phyloP scores from a whole-genome alignment of 208 protist genomes.

The Crithidia sp. region DNA sequence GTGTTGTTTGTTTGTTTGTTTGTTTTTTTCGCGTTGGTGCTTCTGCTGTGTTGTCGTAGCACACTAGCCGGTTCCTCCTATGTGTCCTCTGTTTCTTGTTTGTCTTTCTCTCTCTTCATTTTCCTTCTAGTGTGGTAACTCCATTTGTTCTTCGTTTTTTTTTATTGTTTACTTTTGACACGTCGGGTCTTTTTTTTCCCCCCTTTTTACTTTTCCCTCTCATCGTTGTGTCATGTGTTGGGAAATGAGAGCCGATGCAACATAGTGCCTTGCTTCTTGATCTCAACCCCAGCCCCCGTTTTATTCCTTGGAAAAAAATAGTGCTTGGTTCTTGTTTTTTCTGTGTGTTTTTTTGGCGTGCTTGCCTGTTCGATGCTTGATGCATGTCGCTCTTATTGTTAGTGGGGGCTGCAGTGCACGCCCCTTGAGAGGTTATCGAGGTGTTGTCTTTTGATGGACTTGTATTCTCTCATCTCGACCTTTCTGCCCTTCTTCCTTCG shows the following conservation, averaged over 20 bases:
- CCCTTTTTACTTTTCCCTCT: background rate
- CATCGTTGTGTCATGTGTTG: background rate
- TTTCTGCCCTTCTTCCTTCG: too few relatives aligned
- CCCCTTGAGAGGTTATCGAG: background rate
- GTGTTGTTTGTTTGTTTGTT: too few relatives aligned
- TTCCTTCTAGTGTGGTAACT: too few relatives aligned
- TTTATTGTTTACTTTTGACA: background rate
- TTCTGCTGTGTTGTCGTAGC: too few relatives aligned
- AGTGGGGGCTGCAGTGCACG: too few relatives aligned
- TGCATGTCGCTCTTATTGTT: too few relatives aligned
- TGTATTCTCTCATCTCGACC: too few relatives aligned
- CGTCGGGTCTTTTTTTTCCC: background rate
- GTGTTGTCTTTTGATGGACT: background rate
- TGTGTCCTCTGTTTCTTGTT: too few relatives aligned
- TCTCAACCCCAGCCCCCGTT: background rate
- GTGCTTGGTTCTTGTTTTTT: background rate
- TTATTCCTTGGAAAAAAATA: background rate
- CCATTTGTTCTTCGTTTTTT: background rate
- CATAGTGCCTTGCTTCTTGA: background rate
- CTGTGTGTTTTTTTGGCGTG: background rate
- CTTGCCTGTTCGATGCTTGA: background rate
- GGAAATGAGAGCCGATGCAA: background rate
- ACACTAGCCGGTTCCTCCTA: too few relatives aligned
- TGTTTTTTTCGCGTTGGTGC: too few relatives aligned
- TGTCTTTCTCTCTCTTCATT: too few relatives aligned